These are phyloP conservation scores for Cladosporium sp. DNA, from an alignment of 2,329 filamentous ascomycete species.

Conservation along the genomic window DNA sequence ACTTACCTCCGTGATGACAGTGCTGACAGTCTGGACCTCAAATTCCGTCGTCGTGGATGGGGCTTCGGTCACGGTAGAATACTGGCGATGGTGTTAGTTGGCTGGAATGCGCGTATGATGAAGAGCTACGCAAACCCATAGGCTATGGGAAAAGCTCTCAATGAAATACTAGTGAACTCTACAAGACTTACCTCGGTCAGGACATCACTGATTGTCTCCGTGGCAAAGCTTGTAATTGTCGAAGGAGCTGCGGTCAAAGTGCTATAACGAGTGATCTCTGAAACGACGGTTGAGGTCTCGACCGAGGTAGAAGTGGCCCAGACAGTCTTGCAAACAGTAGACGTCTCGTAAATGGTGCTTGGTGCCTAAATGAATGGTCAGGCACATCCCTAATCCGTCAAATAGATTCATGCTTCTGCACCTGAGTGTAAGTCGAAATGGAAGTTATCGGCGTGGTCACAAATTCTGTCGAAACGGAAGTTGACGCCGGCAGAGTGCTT, in stretches of 20 bases:
- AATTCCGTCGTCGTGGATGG: not conserved
- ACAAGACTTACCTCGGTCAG: constrained; percentile 4
- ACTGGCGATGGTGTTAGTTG: not conserved
- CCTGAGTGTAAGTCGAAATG: constrained; percentile 8
- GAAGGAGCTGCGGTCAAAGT: constrained; percentile 1
- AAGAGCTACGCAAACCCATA: no score
- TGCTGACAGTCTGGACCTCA: not conserved
- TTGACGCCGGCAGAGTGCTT: not conserved
- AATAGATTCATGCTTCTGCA: not conserved
- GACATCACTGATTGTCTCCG: not conserved
- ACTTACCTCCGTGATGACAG: not conserved
- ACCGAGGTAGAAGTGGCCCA: not conserved
- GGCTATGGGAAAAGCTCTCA: no score
- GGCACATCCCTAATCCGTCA: not conserved
- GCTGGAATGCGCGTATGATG: no score
- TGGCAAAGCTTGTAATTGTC: not conserved
- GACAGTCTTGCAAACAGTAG: not conserved
- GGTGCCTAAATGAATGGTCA: constrained; percentile 1
- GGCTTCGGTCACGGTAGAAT: not conserved
- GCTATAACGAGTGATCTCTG: not conserved
- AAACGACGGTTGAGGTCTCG: not conserved
- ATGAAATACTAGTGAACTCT: no score
- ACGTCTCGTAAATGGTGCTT: constrained; percentile 1
- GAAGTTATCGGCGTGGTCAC: constrained; percentile 1
- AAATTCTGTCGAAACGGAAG: not conserved